phyloP scores from a whole-genome alignment of 495 filamentous ascomycete species.

The Paragyromitra xinjiangensis region DNA sequence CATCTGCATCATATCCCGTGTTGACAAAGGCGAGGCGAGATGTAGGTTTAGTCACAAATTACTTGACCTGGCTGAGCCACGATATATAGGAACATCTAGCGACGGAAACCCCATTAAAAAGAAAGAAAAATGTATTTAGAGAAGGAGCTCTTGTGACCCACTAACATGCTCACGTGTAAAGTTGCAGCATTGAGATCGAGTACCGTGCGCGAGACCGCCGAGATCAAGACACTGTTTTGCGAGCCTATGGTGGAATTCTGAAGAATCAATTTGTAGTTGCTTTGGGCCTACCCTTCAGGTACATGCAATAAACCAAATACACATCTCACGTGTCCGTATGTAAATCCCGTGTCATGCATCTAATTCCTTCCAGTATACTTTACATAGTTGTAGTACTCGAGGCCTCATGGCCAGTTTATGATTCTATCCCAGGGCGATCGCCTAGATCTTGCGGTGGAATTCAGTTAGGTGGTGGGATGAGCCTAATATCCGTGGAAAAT shows the following conservation, averaged over 20 bases:
- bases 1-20: conserved; percentile 3
- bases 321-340: background rate
- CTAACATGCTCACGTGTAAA: background rate
- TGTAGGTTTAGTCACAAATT: conserved; percentile 14
- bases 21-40: background rate
- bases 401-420: background rate
- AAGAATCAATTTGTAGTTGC: conserved; percentile 7
- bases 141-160: conserved; percentile 14
- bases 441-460: background rate
- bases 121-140: conserved; percentile 10
- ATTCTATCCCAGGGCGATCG: background rate
- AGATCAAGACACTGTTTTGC: background rate
- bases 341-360: background rate
- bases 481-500: conserved; percentile 9
- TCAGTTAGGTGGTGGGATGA: conserved; percentile 11
- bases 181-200: background rate
- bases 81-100: background rate
- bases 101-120: conserved; percentile 6
- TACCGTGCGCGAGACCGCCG: background rate
- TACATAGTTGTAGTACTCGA: background rate
- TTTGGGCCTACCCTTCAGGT: background rate
- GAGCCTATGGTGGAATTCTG: conserved; percentile 1
- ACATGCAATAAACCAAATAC: background rate
- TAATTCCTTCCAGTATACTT: background rate
- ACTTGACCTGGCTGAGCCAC: conserved; percentile 17